A percentile compares a stretch with the other conserved stretches of the same genome.
Evolutionary conservation across 805 yeast genomes (phyloP).

Genomic region (Saturnispora mendoncae): DNA sequence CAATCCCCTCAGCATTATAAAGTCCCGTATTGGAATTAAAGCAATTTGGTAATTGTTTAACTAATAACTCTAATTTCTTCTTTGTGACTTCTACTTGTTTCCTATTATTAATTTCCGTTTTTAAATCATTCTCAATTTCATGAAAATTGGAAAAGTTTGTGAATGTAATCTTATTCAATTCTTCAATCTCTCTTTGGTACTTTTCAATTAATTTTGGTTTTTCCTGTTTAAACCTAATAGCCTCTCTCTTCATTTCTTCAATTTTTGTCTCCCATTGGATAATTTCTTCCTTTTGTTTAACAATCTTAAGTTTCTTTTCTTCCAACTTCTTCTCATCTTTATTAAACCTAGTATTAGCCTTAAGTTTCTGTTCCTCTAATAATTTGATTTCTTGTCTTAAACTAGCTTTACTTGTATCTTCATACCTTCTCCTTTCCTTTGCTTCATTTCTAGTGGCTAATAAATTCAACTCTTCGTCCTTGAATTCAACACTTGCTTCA

Average conservation of each 20-base stretch:
- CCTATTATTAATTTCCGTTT: constrained; percentile 21
- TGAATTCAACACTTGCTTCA: constrained; percentile 29
- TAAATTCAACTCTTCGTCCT: constrained; percentile 31
- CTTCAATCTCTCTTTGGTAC: constrained; percentile 19
- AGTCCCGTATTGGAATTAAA: constrained; percentile 26
- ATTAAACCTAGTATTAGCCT: constrained; percentile 28
- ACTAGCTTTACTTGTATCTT: constrained; percentile 33
- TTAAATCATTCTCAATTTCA: constrained; percentile 27
- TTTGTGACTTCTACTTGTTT: constrained; percentile 22
- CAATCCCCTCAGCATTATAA: constrained; percentile 22
- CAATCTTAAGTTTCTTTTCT: constrained; percentile 25
- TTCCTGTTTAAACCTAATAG: constrained; percentile 5
- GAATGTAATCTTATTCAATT: constrained; percentile 23
- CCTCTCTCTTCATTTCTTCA: constrained; percentile 19
- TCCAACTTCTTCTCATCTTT: constrained; percentile 27
- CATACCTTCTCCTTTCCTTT: constrained; percentile 32
- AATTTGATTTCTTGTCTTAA: constrained; percentile 34
- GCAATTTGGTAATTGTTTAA: constrained; percentile 18
- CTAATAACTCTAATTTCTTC: constrained; percentile 19
- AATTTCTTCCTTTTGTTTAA: constrained; percentile 29
- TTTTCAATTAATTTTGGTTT: constrained; percentile 17
- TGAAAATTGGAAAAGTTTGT: constrained; percentile 23
- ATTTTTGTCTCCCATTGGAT: constrained; percentile 27
- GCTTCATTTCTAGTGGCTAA: constrained; percentile 30
- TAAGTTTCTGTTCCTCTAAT: constrained; percentile 34